Percentiles rank a stretch among this genome's conserved stretches.
phyloP scores from a whole-genome alignment of 805 yeast genomes.

The Vanderwaltozyma yarrowii region DNA sequence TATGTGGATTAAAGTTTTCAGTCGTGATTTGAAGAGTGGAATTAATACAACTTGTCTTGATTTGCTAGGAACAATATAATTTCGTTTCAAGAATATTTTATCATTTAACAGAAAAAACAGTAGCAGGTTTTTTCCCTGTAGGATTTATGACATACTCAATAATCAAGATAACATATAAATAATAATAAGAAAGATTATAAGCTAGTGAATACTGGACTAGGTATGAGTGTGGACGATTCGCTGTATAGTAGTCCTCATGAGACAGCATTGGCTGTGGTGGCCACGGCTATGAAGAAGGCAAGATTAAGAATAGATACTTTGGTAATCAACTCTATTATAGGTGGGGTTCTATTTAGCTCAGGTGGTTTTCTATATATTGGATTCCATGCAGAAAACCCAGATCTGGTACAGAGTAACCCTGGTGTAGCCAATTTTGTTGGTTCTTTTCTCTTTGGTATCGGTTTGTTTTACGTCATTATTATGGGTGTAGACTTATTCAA shows the following conservation, averaged over 20 bases:
- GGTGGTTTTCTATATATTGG: slow-evolving; percentile 65
- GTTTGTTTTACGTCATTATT: slow-evolving; percentile 64
- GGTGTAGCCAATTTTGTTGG: slow-evolving; percentile 47
- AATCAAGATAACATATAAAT: no score
- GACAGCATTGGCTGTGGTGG: slow-evolving; percentile 75
- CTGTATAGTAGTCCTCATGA: slow-evolving; percentile 67
- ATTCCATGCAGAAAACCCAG: slow-evolving; percentile 43
- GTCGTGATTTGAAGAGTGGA: no score
- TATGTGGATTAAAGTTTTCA: no score
- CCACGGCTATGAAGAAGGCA: slow-evolving; percentile 76
- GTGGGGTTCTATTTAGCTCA: slow-evolving; percentile 56
- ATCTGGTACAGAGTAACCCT: slow-evolving; percentile 32
- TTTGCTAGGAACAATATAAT: no score
- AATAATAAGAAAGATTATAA: no score
- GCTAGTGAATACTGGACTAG: no score
- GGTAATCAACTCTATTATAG: slow-evolving; percentile 54
- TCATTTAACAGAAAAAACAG: no score
- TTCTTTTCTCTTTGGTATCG: slow-evolving; percentile 58
- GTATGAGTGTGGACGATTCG: slow-evolving; percentile 34
- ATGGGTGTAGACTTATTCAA: slow-evolving; percentile 72
- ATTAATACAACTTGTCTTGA: no score
- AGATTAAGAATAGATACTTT: slow-evolving; percentile 52
- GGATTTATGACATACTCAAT: no score
- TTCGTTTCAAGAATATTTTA: no score
- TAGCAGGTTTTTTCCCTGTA: no score